phyloP scores from a whole-genome alignment of 305 asterid genomes.

The Caryopteris hybrid region DNA sequence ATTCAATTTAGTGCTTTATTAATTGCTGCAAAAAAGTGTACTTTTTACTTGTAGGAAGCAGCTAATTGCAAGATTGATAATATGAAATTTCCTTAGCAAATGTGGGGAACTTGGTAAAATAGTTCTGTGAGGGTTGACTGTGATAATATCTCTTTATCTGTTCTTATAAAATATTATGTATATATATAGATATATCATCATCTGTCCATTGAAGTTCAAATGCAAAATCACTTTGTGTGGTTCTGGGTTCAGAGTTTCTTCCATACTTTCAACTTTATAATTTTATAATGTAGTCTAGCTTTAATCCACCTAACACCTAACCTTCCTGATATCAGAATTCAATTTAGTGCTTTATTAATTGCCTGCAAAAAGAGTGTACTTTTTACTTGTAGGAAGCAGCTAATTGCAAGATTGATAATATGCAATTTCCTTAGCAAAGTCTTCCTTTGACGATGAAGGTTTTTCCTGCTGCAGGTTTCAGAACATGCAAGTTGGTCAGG shows the following conservation, averaged over 20 bases:
- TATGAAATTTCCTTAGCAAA: constrained; percentile 4
- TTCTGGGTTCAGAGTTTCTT: too few species aligned
- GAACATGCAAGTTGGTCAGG: constrained; percentile 99
- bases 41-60: neutral
- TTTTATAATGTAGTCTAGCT: neutral
- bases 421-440: neutral
- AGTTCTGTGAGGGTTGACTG: neutral
- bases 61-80: constrained; percentile 4
- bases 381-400: neutral
- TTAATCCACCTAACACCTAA: neutral
- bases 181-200: too few species aligned
- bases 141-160: too few species aligned
- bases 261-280: neutral
- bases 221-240: too few species aligned
- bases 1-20: neutral
- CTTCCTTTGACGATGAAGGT: constrained; percentile 19
- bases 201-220: neutral
- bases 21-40: neutral
- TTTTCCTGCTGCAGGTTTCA: constrained; percentile 59
- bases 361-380: neutral
- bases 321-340: constrained; percentile 1
- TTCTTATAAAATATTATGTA: too few species aligned
- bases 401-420: constrained; percentile 3
- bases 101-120: neutral
- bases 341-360: neutral